Evolutionary conservation across 2,329 filamentous ascomycete genomes (phyloP).

Genomic region (Domatiomyces globalis): DNA sequence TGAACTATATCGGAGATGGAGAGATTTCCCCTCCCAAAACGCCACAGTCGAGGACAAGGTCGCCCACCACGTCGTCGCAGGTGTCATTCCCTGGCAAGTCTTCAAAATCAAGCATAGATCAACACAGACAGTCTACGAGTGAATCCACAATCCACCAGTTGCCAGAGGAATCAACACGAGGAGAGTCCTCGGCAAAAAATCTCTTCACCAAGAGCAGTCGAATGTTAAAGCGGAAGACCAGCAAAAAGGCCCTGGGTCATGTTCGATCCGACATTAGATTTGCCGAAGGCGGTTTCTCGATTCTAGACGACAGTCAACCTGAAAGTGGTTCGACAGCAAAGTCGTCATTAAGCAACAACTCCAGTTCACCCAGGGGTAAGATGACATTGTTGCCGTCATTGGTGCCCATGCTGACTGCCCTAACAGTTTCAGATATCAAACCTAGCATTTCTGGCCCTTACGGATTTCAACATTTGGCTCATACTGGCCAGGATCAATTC

Average conservation of each 20-base stretch:
- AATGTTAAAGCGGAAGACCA: slow-evolving; percentile 34
- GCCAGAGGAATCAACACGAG: slow-evolving; percentile 3
- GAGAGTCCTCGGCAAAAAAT: slow-evolving; percentile 23
- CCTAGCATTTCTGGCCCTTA: slow-evolving; percentile 46
- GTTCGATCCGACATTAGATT: slow-evolving; percentile 22
- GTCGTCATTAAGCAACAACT: not conserved
- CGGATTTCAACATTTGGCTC: slow-evolving; percentile 50
- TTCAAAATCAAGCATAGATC: slow-evolving; percentile 6
- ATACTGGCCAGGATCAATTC: slow-evolving; percentile 43
- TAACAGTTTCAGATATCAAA: slow-evolving; percentile 30
- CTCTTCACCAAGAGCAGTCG: slow-evolving; percentile 31
- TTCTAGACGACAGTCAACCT: not conserved
- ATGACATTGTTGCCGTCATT: not conserved
- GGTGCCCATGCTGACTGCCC: not conserved
- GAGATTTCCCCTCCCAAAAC: slow-evolving; percentile 3
- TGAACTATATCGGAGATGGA: slow-evolving; percentile 7
- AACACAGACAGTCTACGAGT: slow-evolving; percentile 8
- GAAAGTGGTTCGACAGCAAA: not conserved
- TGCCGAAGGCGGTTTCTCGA: slow-evolving; percentile 22
- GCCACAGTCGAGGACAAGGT: slow-evolving; percentile 7
- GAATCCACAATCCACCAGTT: slow-evolving; percentile 3
- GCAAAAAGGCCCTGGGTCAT: slow-evolving; percentile 24
- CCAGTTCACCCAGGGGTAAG: not conserved
- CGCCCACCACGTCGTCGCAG: slow-evolving; percentile 11
- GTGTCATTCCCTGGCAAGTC: slow-evolving; percentile 9